Percentiles rank a stretch among this genome's conserved stretches.
phyloP scores from a whole-genome alignment of 805 yeast genomes.

The Lipomyces yamanashiensis region DNA sequence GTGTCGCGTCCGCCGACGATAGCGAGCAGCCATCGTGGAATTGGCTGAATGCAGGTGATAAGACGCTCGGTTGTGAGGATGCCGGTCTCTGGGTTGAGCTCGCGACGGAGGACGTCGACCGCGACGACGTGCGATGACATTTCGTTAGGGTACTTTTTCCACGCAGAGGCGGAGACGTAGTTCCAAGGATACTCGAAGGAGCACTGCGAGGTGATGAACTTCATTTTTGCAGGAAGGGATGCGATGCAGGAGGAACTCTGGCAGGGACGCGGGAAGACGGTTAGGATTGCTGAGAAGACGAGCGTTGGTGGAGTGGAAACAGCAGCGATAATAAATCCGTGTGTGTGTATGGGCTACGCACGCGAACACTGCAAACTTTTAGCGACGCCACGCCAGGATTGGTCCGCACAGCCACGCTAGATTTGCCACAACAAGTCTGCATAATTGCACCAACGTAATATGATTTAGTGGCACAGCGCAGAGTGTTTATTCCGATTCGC shows the following conservation, averaged over 20 bases:
- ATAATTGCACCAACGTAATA: not conserved
- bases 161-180: conserved; percentile 83
- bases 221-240: conserved; percentile 55
- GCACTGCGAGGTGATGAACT: conserved; percentile 72
- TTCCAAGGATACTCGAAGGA: conserved; percentile 87
- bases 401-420: conserved; percentile 1
- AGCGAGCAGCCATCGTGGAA: conserved; percentile 78
- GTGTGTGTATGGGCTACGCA: not conserved
- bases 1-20: conserved; percentile 73
- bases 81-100: conserved; percentile 57
- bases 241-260: not conserved
- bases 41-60: conserved; percentile 83
- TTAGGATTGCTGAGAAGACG: not conserved
- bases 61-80: conserved; percentile 79
- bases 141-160: conserved; percentile 97
- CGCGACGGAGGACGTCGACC: conserved; percentile 84
- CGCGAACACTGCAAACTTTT: conserved; percentile 11
- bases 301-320: not conserved
- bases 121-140: conserved; percentile 89
- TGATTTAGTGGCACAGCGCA: not conserved
- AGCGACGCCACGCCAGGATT: not conserved
- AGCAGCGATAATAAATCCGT: conserved; percentile 3
- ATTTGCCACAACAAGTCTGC: not conserved
- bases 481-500: not conserved
- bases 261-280: no score